These are phyloP conservation scores for Paecilomyces formosus DNA, from an alignment of 2,329 filamentous ascomycete species.

Conservation along the genomic window DNA sequence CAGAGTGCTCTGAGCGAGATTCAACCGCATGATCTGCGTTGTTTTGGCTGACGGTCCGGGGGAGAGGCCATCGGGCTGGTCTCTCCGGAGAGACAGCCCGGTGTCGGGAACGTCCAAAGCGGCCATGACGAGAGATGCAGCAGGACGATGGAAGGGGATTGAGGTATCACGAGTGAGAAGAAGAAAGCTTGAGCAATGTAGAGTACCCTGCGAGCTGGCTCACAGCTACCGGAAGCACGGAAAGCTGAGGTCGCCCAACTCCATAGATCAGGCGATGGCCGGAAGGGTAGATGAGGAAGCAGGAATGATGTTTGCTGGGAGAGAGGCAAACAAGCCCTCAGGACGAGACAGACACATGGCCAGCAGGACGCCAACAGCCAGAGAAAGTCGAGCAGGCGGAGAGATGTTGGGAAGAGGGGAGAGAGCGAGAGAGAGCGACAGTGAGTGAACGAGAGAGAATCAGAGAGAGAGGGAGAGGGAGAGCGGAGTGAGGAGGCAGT, in stretches of 20 bases:
- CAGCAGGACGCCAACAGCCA: neutral
- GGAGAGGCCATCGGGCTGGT: slow-evolving; percentile 15
- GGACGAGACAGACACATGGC: neutral
- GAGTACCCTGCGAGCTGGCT: slow-evolving; percentile 19
- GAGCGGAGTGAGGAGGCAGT: neutral
- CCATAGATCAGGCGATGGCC: slow-evolving; percentile 21
- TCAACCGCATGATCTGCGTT: slow-evolving; percentile 40
- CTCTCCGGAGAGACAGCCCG: slow-evolving; percentile 33
- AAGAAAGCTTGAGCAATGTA: neutral
- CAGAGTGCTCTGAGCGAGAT: slow-evolving; percentile 36
- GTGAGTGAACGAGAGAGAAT: neutral
- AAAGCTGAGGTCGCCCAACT: slow-evolving; percentile 19
- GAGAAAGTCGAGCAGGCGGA: neutral
- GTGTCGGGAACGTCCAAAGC: slow-evolving; percentile 28
- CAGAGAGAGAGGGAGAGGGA: neutral
- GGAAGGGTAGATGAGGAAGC: neutral
- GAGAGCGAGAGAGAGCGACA: neutral
- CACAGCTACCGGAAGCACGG: slow-evolving; percentile 30
- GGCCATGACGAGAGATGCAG: slow-evolving; percentile 19
- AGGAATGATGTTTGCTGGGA: neutral
- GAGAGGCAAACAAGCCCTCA: neutral
- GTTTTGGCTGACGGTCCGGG: slow-evolving; percentile 23
- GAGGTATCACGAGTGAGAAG: slow-evolving; percentile 8
- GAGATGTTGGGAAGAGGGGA: neutral
- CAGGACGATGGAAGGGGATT: slow-evolving; percentile 7